Percentiles rank a stretch among this genome's conserved stretches.
Evolutionary conservation across 345 rosid genomes (phyloP).

Genomic region (Linum trigynum): DNA sequence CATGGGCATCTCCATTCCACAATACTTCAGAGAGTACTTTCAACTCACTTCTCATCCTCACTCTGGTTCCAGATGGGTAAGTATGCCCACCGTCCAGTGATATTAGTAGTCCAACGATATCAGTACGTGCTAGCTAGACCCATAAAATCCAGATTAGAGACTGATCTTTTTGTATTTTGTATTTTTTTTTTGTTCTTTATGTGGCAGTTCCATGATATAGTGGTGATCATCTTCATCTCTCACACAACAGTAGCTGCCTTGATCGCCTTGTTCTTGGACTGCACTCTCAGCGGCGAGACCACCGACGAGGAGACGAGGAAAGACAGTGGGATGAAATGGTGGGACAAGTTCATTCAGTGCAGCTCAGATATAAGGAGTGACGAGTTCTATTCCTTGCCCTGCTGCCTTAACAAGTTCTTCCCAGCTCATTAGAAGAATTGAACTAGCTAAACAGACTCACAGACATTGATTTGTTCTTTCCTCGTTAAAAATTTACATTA

Average conservation of each 20-base stretch:
- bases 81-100: not conserved
- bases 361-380: slow-evolving; percentile 54
- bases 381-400: slow-evolving; percentile 61
- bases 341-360: slow-evolving; percentile 52
- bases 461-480: too few species aligned
- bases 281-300: slow-evolving; percentile 33
- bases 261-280: slow-evolving; percentile 41
- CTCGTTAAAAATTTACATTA: too few species aligned
- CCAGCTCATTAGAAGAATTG: slow-evolving; percentile 32
- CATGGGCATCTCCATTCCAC: slow-evolving; percentile 76
- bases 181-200: too few species aligned
- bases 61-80: slow-evolving; percentile 69
- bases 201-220: slow-evolving; percentile 37
- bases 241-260: slow-evolving; percentile 48
- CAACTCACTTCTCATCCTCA: slow-evolving; percentile 41
- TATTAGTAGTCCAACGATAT: too few species aligned
- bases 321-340: slow-evolving; percentile 54
- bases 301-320: slow-evolving; percentile 28
- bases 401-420: slow-evolving; percentile 47
- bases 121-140: not conserved
- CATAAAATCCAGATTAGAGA: not conserved
- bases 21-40: slow-evolving; percentile 77
- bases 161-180: not conserved
- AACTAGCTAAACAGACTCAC: too few species aligned
- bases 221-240: slow-evolving; percentile 52